Percentiles rank a stretch among this genome's conserved stretches.
Evolutionary conservation across 108 stramenopile species (phyloP).

Genomic region (Nannochloropsis salina): DNA sequence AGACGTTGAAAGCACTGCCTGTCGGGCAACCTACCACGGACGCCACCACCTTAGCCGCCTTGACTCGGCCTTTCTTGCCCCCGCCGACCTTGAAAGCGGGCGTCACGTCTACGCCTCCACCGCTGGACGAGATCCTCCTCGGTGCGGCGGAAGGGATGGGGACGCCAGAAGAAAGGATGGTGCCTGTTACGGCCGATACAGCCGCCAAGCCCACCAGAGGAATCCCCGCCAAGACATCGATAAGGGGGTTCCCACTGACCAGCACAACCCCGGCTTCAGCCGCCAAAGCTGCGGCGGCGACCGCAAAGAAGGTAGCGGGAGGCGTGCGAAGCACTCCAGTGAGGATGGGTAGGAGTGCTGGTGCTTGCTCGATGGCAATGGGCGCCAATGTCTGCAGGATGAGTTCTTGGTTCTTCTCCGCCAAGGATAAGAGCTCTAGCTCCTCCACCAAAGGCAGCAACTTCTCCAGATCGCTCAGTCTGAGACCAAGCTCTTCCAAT

Average conservation of each 20-base stretch:
- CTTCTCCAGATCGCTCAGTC: neutral
- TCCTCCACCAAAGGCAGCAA: slow-evolving; percentile 15
- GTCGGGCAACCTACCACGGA: neutral
- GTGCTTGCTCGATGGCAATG: neutral
- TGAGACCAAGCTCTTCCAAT: neutral
- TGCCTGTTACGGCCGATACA: neutral
- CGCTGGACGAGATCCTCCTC: neutral
- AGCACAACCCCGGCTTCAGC: neutral
- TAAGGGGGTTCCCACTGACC: neutral
- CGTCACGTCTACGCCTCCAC: neutral
- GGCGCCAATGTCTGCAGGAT: slow-evolving; percentile 3
- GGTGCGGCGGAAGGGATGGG: neutral
- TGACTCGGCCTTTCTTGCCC: neutral
- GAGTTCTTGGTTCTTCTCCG: neutral
- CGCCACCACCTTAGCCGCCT: neutral
- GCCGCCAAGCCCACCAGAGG: neutral
- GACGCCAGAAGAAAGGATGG: neutral
- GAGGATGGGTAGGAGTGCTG: slow-evolving; percentile 19
- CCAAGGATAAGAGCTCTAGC: neutral
- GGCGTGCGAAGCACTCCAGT: neutral
- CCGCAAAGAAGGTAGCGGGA: neutral
- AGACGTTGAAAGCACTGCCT: too few species aligned
- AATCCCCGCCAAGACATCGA: neutral
- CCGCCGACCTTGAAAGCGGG: slow-evolving; percentile 2
- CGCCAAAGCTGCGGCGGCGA: neutral